Evolutionary conservation across 768 basidiomycete species (phyloP).

Genomic region (Amanita inopinata): DNA sequence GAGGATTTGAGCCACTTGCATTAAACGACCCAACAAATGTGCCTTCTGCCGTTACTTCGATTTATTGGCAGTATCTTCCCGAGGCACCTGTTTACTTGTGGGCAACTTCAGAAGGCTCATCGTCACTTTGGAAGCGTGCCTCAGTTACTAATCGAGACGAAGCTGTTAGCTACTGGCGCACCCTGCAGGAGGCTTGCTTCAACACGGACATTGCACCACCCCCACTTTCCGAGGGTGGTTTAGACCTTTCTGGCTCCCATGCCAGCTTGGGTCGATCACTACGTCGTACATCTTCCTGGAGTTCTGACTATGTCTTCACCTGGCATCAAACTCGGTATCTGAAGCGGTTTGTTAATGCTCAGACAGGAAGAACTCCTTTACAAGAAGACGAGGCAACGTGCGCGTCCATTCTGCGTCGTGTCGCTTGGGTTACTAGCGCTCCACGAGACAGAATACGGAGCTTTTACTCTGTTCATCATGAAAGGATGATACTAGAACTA

Average conservation of each 20-base stretch:
- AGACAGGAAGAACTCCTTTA: conserved; percentile 35
- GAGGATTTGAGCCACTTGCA: conserved; percentile 33
- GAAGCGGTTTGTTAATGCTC: conserved; percentile 34
- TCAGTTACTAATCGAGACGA: conserved; percentile 29
- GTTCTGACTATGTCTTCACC: conserved; percentile 46
- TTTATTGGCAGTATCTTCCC: conserved; percentile 54
- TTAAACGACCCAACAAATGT: conserved; percentile 16
- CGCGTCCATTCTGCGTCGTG: conserved; percentile 29
- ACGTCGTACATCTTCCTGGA: conserved; percentile 55
- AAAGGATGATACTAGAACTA: conserved; percentile 30
- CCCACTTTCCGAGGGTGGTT: conserved; percentile 13
- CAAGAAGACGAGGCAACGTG: conserved; percentile 30
- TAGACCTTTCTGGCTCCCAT: conserved; percentile 18
- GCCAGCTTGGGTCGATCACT: conserved; percentile 36
- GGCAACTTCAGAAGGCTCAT: conserved; percentile 38
- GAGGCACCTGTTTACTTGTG: conserved; percentile 52
- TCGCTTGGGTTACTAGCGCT: conserved; percentile 47
- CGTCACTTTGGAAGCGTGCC: conserved; percentile 45
- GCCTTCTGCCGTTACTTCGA: neutral
- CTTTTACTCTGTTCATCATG: conserved; percentile 33
- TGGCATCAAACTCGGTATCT: conserved; percentile 64
- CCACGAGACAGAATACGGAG: conserved; percentile 37
- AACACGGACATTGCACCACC: conserved; percentile 21
- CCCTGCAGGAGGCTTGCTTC: conserved; percentile 39
- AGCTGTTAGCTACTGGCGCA: conserved; percentile 46